Evolutionary conservation across 306 rosid species (phyloP).

Genomic region (Arachis stenosperma): DNA sequence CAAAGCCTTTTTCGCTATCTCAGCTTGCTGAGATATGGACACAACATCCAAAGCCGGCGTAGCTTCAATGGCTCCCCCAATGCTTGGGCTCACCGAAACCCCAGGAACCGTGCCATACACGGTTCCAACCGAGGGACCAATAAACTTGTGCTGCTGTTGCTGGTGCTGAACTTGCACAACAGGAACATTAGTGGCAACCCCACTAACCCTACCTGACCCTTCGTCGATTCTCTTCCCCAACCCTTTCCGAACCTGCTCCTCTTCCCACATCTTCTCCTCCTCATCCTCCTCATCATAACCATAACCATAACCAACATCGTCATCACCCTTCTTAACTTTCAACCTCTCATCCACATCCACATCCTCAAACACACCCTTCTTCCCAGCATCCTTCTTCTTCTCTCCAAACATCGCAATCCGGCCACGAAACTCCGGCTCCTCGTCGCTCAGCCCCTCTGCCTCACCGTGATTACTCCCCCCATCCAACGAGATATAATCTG

Average conservation of each 20-base stretch:
- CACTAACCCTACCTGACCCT: conserved; percentile 60
- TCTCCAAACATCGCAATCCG: conserved; percentile 87
- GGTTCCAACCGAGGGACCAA: conserved; percentile 44
- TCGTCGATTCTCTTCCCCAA: conserved; percentile 94
- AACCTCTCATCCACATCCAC: conserved; percentile 56
- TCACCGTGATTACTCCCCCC: conserved; percentile 89
- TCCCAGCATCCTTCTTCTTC: conserved; percentile 65
- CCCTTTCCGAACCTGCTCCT: conserved; percentile 92
- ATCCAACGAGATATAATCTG: conserved; percentile 81
- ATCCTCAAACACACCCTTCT: conserved; percentile 91
- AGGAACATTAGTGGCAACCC: conserved; percentile 47
- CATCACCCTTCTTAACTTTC: conserved; percentile 29
- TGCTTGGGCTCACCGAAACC: conserved; percentile 46
- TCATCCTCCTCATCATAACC: conserved; percentile 58
- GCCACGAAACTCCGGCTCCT: conserved; percentile 79
- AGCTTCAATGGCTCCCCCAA: conserved; percentile 61
- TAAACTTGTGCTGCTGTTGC: conserved; percentile 53
- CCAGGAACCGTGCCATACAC: conserved; percentile 52
- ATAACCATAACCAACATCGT: not conserved
- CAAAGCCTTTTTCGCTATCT: conserved; percentile 66
- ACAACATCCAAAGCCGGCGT: conserved; percentile 57
- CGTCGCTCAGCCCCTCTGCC: conserved; percentile 88
- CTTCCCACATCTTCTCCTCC: conserved; percentile 94
- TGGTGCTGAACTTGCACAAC: conserved; percentile 48
- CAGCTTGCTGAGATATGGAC: conserved; percentile 76